Conservation (phyloP, 176 grass and related monocot species). For the Zea luxurians region DNA sequence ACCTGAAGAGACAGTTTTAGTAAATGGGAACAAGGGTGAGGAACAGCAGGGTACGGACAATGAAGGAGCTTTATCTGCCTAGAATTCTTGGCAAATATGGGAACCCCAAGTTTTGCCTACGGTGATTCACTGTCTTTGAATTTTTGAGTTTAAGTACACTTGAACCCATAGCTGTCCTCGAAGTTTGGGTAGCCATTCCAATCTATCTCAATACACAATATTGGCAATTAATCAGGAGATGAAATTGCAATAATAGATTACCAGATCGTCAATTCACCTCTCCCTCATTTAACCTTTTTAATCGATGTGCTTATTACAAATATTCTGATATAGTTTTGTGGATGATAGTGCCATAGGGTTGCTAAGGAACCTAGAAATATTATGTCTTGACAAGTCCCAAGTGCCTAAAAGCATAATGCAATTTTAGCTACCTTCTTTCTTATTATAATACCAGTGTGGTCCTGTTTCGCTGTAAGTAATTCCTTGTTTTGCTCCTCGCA, state of each 20-base stretch:
- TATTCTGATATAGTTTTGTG: not conserved
- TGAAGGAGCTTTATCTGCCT: slow-evolving; percentile 55
- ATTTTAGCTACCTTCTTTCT: not conserved
- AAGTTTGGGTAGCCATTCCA: not conserved
- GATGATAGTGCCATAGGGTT: not conserved
- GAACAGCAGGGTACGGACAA: slow-evolving; percentile 78
- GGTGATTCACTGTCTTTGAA: slow-evolving; percentile 44
- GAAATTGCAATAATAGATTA: not conserved
- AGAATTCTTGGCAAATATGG: slow-evolving; percentile 43
- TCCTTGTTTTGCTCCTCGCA: slow-evolving; percentile 27
- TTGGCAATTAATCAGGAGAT: not conserved
- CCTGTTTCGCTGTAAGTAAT: not conserved
- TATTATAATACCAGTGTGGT: not conserved
- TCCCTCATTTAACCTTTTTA: not conserved
- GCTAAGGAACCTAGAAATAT: not conserved
- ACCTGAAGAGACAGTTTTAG: slow-evolving; percentile 60
- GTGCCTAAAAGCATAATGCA: not conserved
- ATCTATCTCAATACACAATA: not conserved
- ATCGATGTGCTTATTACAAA: not conserved
- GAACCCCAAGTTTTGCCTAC: slow-evolving; percentile 50
- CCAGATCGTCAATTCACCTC: not conserved
- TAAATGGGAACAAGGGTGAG: slow-evolving; percentile 94
- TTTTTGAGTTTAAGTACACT: slow-evolving; percentile 19
- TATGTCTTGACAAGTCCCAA: not conserved
- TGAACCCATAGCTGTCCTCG: slow-evolving; percentile 3